Evolutionary conservation across 106 monocot species (phyloP).

Genomic region (Phalaenopsis aphrodite): DNA sequence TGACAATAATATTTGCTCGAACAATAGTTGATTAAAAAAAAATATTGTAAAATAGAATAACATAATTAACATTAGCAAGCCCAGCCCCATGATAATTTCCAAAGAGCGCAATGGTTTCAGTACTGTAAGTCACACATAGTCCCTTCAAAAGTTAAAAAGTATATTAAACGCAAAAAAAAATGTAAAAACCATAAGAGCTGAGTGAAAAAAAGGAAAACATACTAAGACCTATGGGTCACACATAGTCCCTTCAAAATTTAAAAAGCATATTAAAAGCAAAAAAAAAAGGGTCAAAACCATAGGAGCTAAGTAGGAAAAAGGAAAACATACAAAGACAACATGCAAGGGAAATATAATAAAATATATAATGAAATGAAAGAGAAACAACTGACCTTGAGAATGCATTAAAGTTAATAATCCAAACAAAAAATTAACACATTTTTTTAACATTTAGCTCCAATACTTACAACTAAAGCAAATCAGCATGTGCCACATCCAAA

Average conservation of each 20-base stretch:
- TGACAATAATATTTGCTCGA: neutral
- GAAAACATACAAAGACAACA: neutral
- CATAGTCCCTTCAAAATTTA: neutral
- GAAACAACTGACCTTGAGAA: neutral
- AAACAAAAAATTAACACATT: neutral
- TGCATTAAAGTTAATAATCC: neutral
- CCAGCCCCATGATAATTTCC: neutral
- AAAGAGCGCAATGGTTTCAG: neutral
- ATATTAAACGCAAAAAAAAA: neutral
- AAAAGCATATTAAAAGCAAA: neutral
- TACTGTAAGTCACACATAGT: neutral
- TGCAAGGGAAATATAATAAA: neutral
- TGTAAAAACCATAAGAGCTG: neutral
- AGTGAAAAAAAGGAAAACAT: neutral
- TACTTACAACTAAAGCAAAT: neutral
- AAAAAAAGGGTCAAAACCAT: neutral
- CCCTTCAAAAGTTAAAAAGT: neutral
- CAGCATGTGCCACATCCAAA: neutral
- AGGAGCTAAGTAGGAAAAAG: neutral
- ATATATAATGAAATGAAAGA: neutral
- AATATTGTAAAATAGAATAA: neutral
- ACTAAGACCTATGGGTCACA: neutral
- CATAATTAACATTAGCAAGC: neutral
- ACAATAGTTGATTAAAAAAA: neutral
- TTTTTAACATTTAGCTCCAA: neutral